Conservation (phyloP, 805 yeast species). For the Starmerella floris region DNA sequence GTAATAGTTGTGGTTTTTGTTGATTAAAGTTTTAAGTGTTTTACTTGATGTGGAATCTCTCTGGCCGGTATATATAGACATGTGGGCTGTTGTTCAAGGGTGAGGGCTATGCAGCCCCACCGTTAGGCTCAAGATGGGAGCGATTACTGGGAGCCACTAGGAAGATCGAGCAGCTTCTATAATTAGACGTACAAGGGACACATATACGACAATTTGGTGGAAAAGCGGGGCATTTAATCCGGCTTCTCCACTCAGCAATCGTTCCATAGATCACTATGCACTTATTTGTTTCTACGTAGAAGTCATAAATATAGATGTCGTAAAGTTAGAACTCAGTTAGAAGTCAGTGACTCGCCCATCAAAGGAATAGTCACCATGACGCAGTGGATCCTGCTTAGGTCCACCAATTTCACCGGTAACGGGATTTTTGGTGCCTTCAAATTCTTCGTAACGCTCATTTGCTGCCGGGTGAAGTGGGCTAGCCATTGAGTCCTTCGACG, state of each 20-base stretch:
- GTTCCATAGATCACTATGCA: too few species aligned
- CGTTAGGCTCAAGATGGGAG: background rate
- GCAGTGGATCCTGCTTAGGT: constrained; percentile 91
- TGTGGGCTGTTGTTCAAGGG: too few species aligned
- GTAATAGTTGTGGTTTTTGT: background rate
- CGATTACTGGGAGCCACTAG: background rate
- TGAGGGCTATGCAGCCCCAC: background rate
- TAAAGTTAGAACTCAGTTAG: too few species aligned
- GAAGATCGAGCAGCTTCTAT: background rate
- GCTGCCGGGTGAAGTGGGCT: constrained; percentile 36
- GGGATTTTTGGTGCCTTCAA: constrained; percentile 89
- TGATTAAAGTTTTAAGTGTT: too few species aligned
- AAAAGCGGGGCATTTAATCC: too few species aligned
- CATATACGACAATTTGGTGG: too few species aligned
- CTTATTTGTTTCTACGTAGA: too few species aligned
- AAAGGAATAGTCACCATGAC: constrained; percentile 84
- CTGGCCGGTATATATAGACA: too few species aligned
- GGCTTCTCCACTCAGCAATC: too few species aligned
- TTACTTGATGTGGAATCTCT: too few species aligned
- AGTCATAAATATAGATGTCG: too few species aligned
- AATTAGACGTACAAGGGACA: too few species aligned
- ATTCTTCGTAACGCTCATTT: constrained; percentile 76
- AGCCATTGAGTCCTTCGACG: constrained; percentile 47
- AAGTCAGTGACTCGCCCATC: constrained; percentile 96
- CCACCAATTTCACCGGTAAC: constrained; percentile 92